These are phyloP conservation scores for Nannochloropsis salina DNA, from an alignment of 108 stramenopile species.

Conservation along the genomic window DNA sequence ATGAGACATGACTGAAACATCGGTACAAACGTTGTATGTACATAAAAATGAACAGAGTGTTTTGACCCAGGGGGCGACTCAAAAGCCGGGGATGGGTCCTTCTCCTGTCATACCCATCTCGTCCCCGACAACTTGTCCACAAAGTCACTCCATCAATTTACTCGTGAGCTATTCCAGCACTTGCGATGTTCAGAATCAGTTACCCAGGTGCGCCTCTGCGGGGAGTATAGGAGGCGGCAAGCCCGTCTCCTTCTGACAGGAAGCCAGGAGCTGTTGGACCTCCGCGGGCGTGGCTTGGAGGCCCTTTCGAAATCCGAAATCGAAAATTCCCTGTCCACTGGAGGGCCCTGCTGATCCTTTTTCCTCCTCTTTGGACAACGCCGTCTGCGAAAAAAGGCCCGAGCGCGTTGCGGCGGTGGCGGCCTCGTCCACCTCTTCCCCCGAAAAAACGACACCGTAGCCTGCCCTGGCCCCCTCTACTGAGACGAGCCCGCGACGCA, in stretches of 20 bases:
- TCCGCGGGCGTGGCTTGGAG: neutral
- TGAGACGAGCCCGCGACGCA: neutral
- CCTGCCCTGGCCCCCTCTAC: neutral
- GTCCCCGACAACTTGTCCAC: too few species aligned
- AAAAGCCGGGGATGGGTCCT: too few species aligned
- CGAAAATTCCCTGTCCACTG: neutral
- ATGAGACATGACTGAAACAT: too few species aligned
- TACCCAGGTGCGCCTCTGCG: neutral
- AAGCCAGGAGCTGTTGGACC: neutral
- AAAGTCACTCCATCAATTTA: too few species aligned
- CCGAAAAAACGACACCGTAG: neutral
- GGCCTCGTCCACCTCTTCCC: neutral
- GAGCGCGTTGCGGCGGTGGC: neutral
- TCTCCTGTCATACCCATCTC: too few species aligned
- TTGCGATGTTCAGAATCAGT: neutral
- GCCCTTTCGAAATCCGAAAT: neutral
- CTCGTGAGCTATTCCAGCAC: too few species aligned
- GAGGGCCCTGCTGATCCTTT: neutral
- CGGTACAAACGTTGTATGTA: too few species aligned
- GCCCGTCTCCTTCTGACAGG: neutral
- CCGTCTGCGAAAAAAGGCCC: neutral
- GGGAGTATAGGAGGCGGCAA: neutral
- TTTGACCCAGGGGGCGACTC: too few species aligned
- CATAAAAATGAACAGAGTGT: too few species aligned
- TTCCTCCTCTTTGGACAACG: neutral